These are phyloP conservation scores for Pugionium cornutum DNA, from an alignment of 345 rosid species.

Conservation along the genomic window DNA sequence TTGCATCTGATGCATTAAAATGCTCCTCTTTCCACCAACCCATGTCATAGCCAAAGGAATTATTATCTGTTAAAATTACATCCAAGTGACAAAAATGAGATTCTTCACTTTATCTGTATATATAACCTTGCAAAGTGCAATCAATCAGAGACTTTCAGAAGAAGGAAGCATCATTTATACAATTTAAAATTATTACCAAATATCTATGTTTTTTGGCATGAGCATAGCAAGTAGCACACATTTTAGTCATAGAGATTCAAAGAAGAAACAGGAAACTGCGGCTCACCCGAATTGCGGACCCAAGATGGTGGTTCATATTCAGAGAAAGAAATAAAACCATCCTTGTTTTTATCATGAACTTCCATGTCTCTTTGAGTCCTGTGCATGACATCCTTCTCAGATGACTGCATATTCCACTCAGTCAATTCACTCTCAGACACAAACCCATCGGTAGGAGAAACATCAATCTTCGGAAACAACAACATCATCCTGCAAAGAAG, in stretches of 20 bases:
- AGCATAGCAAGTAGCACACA: too few relatives aligned
- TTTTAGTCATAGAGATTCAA: too few relatives aligned
- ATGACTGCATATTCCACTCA: slow-evolving; percentile 77
- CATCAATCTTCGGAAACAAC: slow-evolving; percentile 91
- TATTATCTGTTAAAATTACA: slow-evolving; percentile 47
- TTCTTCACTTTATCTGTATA: neutral
- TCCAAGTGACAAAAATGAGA: slow-evolving; percentile 6
- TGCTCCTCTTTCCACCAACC: slow-evolving; percentile 99
- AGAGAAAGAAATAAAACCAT: slow-evolving; percentile 42
- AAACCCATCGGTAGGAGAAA: slow-evolving; percentile 72
- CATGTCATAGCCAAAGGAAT: slow-evolving; percentile 77
- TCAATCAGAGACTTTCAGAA: neutral
- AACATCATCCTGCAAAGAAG: slow-evolving; percentile 52
- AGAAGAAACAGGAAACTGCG: too few relatives aligned
- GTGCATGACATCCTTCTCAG: slow-evolving; percentile 70
- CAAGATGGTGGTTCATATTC: neutral
- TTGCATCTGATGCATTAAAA: slow-evolving; percentile 91
- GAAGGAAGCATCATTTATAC: neutral
- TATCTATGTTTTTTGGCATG: neutral
- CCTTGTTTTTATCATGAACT: slow-evolving; percentile 84
- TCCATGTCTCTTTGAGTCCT: slow-evolving; percentile 88
- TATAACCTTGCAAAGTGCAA: neutral
- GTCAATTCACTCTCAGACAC: slow-evolving; percentile 78
- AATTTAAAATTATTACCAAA: slow-evolving; percentile 5
- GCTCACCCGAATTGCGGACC: neutral